phyloP scores from a whole-genome alignment of 1,139 yeast genomes.

The Dujonia santamariae region DNA sequence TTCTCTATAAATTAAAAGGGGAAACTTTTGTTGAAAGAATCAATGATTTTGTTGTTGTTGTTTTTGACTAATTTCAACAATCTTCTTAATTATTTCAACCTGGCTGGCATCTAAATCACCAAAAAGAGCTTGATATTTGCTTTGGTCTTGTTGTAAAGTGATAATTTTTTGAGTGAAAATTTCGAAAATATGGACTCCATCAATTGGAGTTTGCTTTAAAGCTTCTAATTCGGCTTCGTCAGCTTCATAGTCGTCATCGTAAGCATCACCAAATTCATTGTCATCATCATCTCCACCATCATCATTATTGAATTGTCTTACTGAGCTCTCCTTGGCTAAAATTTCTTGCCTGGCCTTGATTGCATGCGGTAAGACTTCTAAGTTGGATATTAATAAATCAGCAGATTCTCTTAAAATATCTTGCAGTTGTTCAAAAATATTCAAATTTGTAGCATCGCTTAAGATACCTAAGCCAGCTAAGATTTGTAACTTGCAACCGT shows the following conservation, averaged over 20 bases:
- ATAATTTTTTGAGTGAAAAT: slow-evolving; percentile 34
- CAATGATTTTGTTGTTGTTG: slow-evolving; percentile 8
- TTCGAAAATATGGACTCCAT: slow-evolving; percentile 43
- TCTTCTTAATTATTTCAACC: slow-evolving; percentile 28
- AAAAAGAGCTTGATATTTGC: slow-evolving; percentile 35
- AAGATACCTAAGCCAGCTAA: slow-evolving; percentile 37
- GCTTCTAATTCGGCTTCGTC: slow-evolving; percentile 57
- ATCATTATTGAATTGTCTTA: slow-evolving; percentile 23
- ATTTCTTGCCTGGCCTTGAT: slow-evolving; percentile 45
- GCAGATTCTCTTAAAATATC: slow-evolving; percentile 41
- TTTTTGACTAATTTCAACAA: slow-evolving; percentile 25
- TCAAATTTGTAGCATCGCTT: slow-evolving; percentile 22
- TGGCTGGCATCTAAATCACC: slow-evolving; percentile 36
- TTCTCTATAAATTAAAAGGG: no score
- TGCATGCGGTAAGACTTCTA: slow-evolving; percentile 48
- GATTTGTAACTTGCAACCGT: slow-evolving; percentile 54
- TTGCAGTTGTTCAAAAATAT: slow-evolving; percentile 22
- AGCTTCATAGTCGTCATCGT: slow-evolving; percentile 33
- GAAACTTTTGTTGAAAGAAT: no score
- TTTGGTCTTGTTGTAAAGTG: slow-evolving; percentile 27
- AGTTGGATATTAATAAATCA: slow-evolving; percentile 37
- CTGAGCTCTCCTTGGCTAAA: slow-evolving; percentile 32
- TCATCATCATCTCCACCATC: slow-evolving; percentile 26
- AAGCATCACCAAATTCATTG: slow-evolving; percentile 27
- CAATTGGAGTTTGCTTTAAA: slow-evolving; percentile 51